Base-by-base conservation (phyloP, 176 grass and related monocot species). In the Paspalum notatum region DNA sequence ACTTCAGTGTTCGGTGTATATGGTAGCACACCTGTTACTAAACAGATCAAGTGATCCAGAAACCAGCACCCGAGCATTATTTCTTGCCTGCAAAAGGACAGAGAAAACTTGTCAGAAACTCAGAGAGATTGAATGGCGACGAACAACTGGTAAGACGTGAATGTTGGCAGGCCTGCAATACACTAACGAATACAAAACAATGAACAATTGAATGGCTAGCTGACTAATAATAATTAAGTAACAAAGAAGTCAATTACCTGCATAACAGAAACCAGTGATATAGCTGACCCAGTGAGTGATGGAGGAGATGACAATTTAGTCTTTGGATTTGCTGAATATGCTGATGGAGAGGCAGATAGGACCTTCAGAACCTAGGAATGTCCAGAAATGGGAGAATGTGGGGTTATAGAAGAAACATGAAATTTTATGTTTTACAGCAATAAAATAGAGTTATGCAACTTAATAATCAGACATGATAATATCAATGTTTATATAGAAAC, bases 181-280 rank as follows among this genome's bases (percentile, higher is more conserved):
- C 14, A 83, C 42, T 73, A 42, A 7, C 52, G 54, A 61, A 59
- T 44, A 62, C 17, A 69, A 17, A 52, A 87, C 24, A 66, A 63
- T 39, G 8, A 55, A 21, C 41, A 27, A 48, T 50, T 8, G 5
- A 60, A 82, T 39, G 15, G 25, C 0, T 54, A 79, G 40, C 8
- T 37, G 26, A 56, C 26, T 37, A 62, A 43, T 18, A 17, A 41
- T 20, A 24, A 39, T 18, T 12, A 84, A 82, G 40, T 42, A 37
- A 83, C 87, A 77, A 77, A 11, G 39, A 74, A 55, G 47, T 17
- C 42, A 49, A 69, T 85, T 73, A 98, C 95, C 95, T 99, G 96
- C 92, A 95, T 93, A 67, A 95, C 69, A 74, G 96, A 99, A 74
- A 95, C 96, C 47, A 99, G 80, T 70, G 96, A 95, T 81, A 99